Evolutionary conservation across 2,329 filamentous ascomycete species (phyloP), one percentile per base, ranked within the genome.

Genomic region (Xylariales sp.): DNA sequence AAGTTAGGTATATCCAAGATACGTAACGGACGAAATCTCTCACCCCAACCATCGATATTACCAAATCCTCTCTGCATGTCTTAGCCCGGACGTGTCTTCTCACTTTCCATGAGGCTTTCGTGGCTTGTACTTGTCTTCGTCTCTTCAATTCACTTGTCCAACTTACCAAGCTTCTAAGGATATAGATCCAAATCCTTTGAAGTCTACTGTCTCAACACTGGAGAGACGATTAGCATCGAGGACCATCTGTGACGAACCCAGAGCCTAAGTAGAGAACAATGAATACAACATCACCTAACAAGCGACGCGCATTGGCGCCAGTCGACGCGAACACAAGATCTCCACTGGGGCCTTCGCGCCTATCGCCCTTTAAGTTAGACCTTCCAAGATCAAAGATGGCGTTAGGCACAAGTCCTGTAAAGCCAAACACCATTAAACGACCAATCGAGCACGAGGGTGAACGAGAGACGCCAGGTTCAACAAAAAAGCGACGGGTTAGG

Each of bases 291-390:
- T 74, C 74, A n/a, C 75, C 76, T 5, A 72, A 45, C 65, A 77
- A 77, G 62, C 70, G 77, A 72, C 76, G 76, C 71, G 76, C 69
- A 45, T 67, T 78, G 36, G 76, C 63, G 53, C 62, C 73, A 6
- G 54, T 78, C 16, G 75, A 78, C 59, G 69, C 59, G 48, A 78
- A 78, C 55, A 69, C 73, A 5, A 72, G 73, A 68, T 75, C 70
- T 7, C 65, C 75, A 14, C 46, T 70, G 8, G 23, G 65, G 6
- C 18, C 34, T 14, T 32, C 67, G 62, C 70, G 69, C 60, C 49
- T 48, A 41, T 64, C 55, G 12, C 63, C 65, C 28, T 73, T 70
- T 16, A 75, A 75, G 57, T 49, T 61, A 18, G 64, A 69, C 43
- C 32, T 57, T 34, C 28, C 61, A 3, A 72, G 72, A 54, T 12